Evolutionary conservation across 352 stramenopile species (phyloP), one percentile per base, ranked within the genome.

Genomic region (Phytophthora aleatoria): DNA sequence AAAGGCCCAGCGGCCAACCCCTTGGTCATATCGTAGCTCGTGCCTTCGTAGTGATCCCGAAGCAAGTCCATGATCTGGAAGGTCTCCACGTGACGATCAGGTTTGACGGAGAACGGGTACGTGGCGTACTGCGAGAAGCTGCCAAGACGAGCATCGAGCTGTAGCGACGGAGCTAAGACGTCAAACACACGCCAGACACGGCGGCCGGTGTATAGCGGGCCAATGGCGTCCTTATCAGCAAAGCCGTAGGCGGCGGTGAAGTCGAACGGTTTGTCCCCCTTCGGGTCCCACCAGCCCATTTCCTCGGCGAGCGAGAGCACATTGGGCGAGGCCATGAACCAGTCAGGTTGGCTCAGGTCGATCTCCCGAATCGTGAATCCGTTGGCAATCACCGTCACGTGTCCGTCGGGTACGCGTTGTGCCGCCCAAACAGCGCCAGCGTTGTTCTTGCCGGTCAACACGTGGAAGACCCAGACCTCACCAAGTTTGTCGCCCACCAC

Each of bases 381-480:
- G 64, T 99, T 99, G 0, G 94, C 91, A 30, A 98, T 64, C 7
- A 94, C 86, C 6, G 89, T 87, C 50, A 98, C 81, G 60, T 97
- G 87, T 45, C 94, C 83, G 28, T 97, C 87, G 0, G 85, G 89
- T 20, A 98, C 89, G 38, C 90, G 87, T 77, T 99, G 92, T 1
- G 96, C 96, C 0, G 88, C 95, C 95, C 95, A 99, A 27, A 98
- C 88, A 0, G 94, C 95, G 26, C 81, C 85, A 10, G 83, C 61
- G 26, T 97, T 95, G 41, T 96, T 64, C 38, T 74, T 77, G 15
- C 97, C 94, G 5, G 94, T 95, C 43, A 98, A 68, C 2, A 99
- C 88, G 67, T 99, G 94, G 77, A 99, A 98, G 26, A 98, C 80
- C 94, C 95, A 99, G 15, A 90, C 85, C 62, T 99, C 92, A 13